Base-by-base conservation (phyloP, 495 filamentous ascomycete species). In the Neurospora sp. region DNA sequence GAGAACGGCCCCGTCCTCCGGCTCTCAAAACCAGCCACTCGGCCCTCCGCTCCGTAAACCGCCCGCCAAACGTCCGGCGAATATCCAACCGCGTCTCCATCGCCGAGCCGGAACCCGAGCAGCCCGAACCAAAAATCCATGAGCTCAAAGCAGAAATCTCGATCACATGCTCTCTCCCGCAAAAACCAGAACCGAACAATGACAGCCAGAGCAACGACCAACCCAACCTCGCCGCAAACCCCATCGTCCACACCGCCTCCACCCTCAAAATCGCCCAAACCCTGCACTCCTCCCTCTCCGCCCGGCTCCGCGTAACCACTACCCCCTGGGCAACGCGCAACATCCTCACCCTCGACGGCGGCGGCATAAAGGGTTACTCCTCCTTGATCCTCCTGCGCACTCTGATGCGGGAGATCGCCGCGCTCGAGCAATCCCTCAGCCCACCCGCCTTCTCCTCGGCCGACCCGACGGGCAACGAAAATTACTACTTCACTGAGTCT, bases 311-410 rank as follows among this genome's bases (percentile, higher is more conserved):
- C 69, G 74, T 80, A 41, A 74, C 75, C 14, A 75, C 77, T 14
- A 76, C 78, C 14, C 77, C 78, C 70, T 80, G 79, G 78, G 61
- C 76, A 0, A 75, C 76, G 39, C 73, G 71, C 45, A 72, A 79
- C 22, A 77, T 81, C 68, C 73, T 81, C 2, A 80, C 78, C 9
- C 75, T 81, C 71, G 79, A 81, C 70, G 79, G 79, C 74, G 79
- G 79, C 61, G 79, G 79, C 18, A 81, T 81, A 61, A 41, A 70
- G 37, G 78, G 77, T 12, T 80, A 79, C 72, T 80, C 78, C 44
- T 81, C 79, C 1, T 73, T 81, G 12, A 75, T 81, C 42, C 74
- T 76, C 35, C 73, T 81, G 0, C 79, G 78, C 3, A 77, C 71
- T 0, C 16, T 81, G 6, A 81, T 81, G 79, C 61, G 39, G 2